These are phyloP conservation scores for Stygiomarasmius scandens DNA, from an alignment of 1,284 basidiomycete genomes.

Conservation along the genomic window DNA sequence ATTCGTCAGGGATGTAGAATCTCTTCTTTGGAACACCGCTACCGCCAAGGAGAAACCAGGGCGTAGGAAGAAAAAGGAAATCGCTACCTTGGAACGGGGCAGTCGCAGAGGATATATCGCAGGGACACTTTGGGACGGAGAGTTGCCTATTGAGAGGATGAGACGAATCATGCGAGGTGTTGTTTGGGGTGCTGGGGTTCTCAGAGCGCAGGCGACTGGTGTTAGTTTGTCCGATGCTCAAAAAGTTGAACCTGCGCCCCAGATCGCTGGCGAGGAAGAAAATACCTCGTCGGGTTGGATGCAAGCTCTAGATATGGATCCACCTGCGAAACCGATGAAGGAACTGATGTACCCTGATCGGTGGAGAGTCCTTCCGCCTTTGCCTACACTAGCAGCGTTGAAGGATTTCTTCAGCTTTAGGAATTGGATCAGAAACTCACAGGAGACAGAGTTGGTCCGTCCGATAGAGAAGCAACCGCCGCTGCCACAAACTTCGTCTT, in stretches of 20 bases:
- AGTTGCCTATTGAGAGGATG: background rate
- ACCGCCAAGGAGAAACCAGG: background rate
- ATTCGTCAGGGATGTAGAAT: background rate
- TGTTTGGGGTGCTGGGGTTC: background rate
- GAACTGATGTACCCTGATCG: background rate
- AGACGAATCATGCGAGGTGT: background rate
- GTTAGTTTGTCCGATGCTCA: too few species aligned
- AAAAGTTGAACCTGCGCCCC: too few species aligned
- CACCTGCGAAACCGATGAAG: background rate
- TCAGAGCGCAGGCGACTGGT: background rate
- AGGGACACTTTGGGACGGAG: background rate
- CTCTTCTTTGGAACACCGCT: background rate
- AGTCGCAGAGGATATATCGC: background rate
- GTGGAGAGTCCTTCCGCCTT: background rate
- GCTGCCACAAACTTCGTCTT: background rate
- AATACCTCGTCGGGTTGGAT: background rate
- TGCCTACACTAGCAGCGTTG: background rate
- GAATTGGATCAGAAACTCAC: background rate
- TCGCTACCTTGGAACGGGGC: background rate
- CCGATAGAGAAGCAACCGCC: background rate
- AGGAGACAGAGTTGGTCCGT: background rate
- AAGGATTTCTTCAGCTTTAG: background rate
- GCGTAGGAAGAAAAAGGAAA: background rate
- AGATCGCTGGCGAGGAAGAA: too few species aligned
- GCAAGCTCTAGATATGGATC: background rate